Evolutionary conservation across 495 filamentous ascomycete genomes (phyloP).

Genomic region (Xylaria scruposa): DNA sequence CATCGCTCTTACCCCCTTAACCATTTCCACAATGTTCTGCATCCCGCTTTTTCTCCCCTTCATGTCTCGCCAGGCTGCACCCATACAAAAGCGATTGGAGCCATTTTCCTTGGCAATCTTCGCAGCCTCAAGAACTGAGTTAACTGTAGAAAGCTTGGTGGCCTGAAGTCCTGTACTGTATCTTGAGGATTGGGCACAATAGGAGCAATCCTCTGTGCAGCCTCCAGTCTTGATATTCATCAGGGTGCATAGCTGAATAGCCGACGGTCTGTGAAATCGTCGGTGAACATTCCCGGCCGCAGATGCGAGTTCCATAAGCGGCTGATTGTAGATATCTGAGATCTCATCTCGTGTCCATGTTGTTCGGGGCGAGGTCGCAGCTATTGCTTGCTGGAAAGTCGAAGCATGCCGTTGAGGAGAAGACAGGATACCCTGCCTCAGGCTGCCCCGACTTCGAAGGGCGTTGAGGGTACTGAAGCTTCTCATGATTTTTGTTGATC

Average conservation of each 20-base stretch:
- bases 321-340: slow-evolving; percentile 74
- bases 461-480: not conserved
- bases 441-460: not conserved
- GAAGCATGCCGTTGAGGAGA: slow-evolving; percentile 1
- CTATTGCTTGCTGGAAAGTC: slow-evolving; percentile 9
- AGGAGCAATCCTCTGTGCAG: slow-evolving; percentile 86
- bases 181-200: slow-evolving; percentile 85
- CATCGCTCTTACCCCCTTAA: slow-evolving; percentile 75
- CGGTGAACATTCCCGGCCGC: slow-evolving; percentile 78
- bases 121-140: slow-evolving; percentile 77
- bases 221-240: slow-evolving; percentile 95
- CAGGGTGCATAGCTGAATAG: slow-evolving; percentile 86
- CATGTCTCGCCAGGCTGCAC: slow-evolving; percentile 91
- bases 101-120: slow-evolving; percentile 78
- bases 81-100: slow-evolving; percentile 89
- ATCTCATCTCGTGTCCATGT: slow-evolving; percentile 84
- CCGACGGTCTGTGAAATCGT: slow-evolving; percentile 77
- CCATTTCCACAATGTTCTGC: slow-evolving; percentile 81
- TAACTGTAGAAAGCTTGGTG: slow-evolving; percentile 75
- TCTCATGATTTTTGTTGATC: slow-evolving; percentile 7
- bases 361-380: slow-evolving; percentile 55
- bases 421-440: not conserved
- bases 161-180: slow-evolving; percentile 83
- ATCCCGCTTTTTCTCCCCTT: slow-evolving; percentile 80
- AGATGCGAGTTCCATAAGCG: slow-evolving; percentile 76